Percentiles rank a stretch among this genome's conserved stretches.
phyloP scores from a whole-genome alignment of 768 basidiomycete genomes.

The Tricholoma bakamatsutake region DNA sequence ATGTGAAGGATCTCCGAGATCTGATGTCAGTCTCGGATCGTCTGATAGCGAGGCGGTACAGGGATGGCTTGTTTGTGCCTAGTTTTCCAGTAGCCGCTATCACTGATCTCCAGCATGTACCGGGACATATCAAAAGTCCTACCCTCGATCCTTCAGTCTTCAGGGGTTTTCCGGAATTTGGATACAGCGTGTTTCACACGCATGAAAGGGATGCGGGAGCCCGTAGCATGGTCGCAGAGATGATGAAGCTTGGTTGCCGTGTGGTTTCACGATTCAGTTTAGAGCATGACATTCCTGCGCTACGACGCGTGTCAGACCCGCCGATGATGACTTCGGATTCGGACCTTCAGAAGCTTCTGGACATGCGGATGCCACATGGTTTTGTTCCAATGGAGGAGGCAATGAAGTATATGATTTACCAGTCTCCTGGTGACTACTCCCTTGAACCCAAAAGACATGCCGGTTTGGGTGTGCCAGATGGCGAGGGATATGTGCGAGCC shows the following conservation, averaged over 20 bases:
- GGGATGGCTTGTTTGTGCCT: conserved; percentile 18
- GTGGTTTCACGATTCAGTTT: conserved; percentile 66
- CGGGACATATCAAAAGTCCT: conserved; percentile 25
- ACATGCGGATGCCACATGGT: conserved; percentile 39
- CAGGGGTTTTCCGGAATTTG: conserved; percentile 46
- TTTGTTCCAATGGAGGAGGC: conserved; percentile 34
- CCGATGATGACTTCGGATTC: conserved; percentile 24
- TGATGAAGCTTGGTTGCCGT: conserved; percentile 77
- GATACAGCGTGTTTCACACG: conserved; percentile 35
- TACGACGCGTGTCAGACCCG: conserved; percentile 48
- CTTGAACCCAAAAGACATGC: conserved; percentile 60
- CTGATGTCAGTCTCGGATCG: conserved; percentile 16
- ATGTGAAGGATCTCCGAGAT: conserved; percentile 25
- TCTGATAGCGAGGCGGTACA: conserved; percentile 13
- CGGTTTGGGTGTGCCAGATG: conserved; percentile 59
- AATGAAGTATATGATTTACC: conserved; percentile 26
- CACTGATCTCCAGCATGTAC: conserved; percentile 18
- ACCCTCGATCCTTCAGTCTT: conserved; percentile 27
- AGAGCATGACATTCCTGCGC: conserved; percentile 53
- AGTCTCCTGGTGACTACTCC: conserved; percentile 36
- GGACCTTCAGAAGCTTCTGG: conserved; percentile 39
- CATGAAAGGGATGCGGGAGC: conserved; percentile 32
- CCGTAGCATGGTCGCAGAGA: conserved; percentile 62
- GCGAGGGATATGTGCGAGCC: conserved; percentile 75
- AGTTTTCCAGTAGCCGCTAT: conserved; percentile 22